Conservation (phyloP, 140 eudicot species). For the Cichorium intybus region DNA sequence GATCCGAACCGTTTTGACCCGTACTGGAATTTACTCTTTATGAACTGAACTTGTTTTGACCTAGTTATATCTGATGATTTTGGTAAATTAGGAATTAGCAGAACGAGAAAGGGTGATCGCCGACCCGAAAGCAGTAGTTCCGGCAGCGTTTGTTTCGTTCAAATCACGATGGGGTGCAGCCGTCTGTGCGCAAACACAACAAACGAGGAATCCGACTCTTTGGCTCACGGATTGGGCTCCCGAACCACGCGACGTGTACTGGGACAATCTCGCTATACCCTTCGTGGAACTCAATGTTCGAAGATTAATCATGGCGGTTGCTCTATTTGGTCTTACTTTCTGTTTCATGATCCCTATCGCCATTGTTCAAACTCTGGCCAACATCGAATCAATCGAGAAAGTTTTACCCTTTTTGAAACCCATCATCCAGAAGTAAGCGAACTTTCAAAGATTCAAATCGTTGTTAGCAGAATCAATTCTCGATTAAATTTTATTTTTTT, state of each 20-base stretch:
- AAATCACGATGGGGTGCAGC: constrained; percentile 98
- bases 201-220: constrained; percentile 72
- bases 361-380: constrained; percentile 90
- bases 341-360: constrained; percentile 90
- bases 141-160: constrained; percentile 96
- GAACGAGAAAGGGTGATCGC: constrained; percentile 76
- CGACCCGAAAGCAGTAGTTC: constrained; percentile 87
- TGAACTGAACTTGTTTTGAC: constrained; percentile 1
- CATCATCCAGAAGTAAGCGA: constrained; percentile 58
- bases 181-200: constrained; percentile 95
- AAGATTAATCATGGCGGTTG: constrained; percentile 64
- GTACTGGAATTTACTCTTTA: not conserved
- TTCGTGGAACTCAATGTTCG: constrained; percentile 75
- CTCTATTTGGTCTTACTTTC: constrained; percentile 75
- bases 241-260: constrained; percentile 92
- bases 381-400: constrained; percentile 77
- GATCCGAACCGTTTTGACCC: too few species aligned
- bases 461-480: not conserved
- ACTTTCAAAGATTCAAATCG: not conserved
- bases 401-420: constrained; percentile 80
- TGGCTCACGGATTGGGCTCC: constrained; percentile 99
- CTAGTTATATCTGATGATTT: not conserved
- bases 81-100: constrained; percentile 49
- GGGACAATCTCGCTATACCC: constrained; percentile 92
- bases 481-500: constrained; percentile 1